Evolutionary conservation across 148 eudicot species (phyloP), one percentile per base, ranked within the genome.

Genomic region (Cornus controversa): DNA sequence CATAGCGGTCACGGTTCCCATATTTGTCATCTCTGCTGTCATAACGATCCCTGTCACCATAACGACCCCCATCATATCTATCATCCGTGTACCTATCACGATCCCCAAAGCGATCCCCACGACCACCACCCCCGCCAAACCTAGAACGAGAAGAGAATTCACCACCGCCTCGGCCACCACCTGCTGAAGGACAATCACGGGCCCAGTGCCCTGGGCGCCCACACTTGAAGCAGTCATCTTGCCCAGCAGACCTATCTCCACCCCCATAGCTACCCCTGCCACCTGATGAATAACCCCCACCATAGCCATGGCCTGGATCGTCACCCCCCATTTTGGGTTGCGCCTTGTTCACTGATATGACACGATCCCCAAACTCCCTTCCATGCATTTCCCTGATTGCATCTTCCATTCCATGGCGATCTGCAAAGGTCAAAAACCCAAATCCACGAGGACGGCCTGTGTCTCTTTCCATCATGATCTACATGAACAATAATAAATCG

Each of bases 371-470:
- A 62, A 87, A 67, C 69, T 85, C 88, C 69, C 85, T 77, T 40
- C 86, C 92, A 80, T 90, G 85, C 94, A 90, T 90, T 80, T 90
- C 94, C 64, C 89, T 40, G 45, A 40, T 40, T 40, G 45, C 45
- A 40, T 40, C 45, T 40, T 40, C 45, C 45, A 40, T 40, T 40
- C 9, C 45, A 40, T 8, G 45, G 45, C 45, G 45, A 40, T 40
- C 45, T 40, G 45, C 45, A 40, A 89, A 90, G 37, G 92, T 89
- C 84, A 90, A 68, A 78, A 90, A 90, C 58, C 94, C 94, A 81
- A 90, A 90, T 60, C 94, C 94, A 15, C 94, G 90, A 75, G 92
- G 90, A 37, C 90, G 88, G 53, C 91, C 90, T 11, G 92, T 88
- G 57, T 86, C 94, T 78, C 94, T 87, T 82, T 90, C 94, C 77